Evolutionary conservation across 352 stramenopile species (phyloP).

Genomic region (Phytopythium helicoides): DNA sequence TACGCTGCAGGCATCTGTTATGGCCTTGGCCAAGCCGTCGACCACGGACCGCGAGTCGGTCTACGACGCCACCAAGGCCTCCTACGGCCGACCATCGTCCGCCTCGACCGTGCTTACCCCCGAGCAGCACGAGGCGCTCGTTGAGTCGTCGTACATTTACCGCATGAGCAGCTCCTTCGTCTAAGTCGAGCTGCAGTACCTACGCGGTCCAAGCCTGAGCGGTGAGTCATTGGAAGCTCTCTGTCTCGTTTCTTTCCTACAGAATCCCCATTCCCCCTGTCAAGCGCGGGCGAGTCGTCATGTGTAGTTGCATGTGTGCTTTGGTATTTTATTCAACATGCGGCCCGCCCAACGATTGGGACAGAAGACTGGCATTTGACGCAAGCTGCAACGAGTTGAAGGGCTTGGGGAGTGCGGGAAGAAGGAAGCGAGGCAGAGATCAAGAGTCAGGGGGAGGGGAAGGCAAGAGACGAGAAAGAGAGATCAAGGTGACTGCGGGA

Average conservation of each 20-base stretch:
- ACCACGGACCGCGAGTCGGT: background rate
- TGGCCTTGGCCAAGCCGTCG: constrained; percentile 14
- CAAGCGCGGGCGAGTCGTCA: too few species aligned
- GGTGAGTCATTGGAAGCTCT: background rate
- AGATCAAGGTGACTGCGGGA: too few species aligned
- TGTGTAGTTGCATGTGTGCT: too few species aligned
- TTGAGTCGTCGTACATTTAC: constrained; percentile 29
- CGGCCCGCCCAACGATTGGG: too few species aligned
- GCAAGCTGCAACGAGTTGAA: too few species aligned
- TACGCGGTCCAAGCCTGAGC: background rate
- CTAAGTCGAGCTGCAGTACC: constrained; percentile 7
- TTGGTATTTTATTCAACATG: too few species aligned
- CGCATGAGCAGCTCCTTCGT: constrained; percentile 17
- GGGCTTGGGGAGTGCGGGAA: too few species aligned
- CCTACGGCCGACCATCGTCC: background rate
- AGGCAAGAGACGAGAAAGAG: constrained; percentile 12
- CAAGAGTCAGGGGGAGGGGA: background rate
- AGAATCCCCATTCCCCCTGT: too few species aligned
- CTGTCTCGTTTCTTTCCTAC: too few species aligned
- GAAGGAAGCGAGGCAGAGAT: background rate
- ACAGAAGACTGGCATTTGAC: too few species aligned
- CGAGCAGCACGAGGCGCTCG: constrained; percentile 25
- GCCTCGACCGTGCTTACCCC: constrained; percentile 5
- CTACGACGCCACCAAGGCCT: constrained; percentile 5
- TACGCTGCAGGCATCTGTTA: constrained; percentile 12